These are phyloP conservation scores for Monilinia vaccinii-corymbosi DNA, from an alignment of 2,329 filamentous ascomycete genomes.

Conservation along the genomic window DNA sequence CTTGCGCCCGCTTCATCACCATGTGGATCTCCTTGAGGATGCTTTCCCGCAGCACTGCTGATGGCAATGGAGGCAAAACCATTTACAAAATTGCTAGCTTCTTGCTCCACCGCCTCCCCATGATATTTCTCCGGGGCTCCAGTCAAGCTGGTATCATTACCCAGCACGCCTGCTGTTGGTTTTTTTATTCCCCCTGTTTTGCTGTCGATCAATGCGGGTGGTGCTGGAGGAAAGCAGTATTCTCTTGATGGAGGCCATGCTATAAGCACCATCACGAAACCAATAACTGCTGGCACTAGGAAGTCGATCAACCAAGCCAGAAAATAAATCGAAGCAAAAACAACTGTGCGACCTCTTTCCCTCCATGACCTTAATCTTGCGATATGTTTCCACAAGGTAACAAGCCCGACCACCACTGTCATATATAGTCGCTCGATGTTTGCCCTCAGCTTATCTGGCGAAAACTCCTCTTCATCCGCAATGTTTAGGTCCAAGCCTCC, in stretches of 20 bases:
- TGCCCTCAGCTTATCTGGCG: constrained; percentile 70
- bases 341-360: constrained; percentile 58
- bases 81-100: constrained; percentile 73
- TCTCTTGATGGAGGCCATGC: constrained; percentile 52
- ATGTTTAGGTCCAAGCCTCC: constrained; percentile 72
- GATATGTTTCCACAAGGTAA: constrained; percentile 63
- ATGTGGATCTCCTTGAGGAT: constrained; percentile 54
- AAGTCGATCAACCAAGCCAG: constrained; percentile 65
- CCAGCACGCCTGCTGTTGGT: constrained; percentile 65
- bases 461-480: constrained; percentile 75
- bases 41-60: constrained; percentile 67
- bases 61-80: constrained; percentile 63
- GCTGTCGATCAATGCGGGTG: constrained; percentile 60
- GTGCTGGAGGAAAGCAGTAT: constrained; percentile 67
- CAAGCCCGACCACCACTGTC: constrained; percentile 60
- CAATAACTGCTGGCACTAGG: constrained; percentile 52
- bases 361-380: constrained; percentile 71
- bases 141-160: constrained; percentile 67
- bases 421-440: constrained; percentile 77
- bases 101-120: constrained; percentile 74
- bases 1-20: constrained; percentile 16
- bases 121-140: constrained; percentile 77
- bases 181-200: constrained; percentile 69
- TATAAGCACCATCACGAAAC: constrained; percentile 55
- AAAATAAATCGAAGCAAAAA: constrained; percentile 48